phyloP scores from a whole-genome alignment of 2,329 filamentous ascomycete species.

The Calonectria montana region DNA sequence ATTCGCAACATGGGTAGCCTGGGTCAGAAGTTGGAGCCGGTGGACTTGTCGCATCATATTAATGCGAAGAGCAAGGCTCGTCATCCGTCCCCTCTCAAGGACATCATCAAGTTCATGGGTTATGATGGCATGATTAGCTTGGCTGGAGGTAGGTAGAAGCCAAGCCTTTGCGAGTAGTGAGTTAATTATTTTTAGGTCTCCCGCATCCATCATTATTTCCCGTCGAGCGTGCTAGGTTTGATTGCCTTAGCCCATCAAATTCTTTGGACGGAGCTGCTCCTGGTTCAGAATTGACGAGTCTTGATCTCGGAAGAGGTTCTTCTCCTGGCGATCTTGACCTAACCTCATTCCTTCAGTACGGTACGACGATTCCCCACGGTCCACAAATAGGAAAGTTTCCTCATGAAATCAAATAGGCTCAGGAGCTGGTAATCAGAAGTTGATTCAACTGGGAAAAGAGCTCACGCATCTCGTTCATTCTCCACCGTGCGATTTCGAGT shows the following conservation, averaged over 20 bases:
- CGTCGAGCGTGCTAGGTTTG: slow-evolving; percentile 28
- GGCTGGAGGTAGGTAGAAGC: slow-evolving; percentile 39
- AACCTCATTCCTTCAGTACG: slow-evolving; percentile 33
- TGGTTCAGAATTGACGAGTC: not conserved
- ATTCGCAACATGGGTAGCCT: slow-evolving; percentile 19
- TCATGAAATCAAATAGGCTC: slow-evolving; percentile 15
- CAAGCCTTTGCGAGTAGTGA: not conserved
- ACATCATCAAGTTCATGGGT: slow-evolving; percentile 48
- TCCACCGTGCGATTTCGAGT: slow-evolving; percentile 36
- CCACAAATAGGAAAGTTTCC: not conserved
- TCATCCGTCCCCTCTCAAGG: slow-evolving; percentile 47
- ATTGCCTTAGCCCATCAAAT: slow-evolving; percentile 18
- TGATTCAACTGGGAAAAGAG: slow-evolving; percentile 28
- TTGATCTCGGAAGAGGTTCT: slow-evolving; percentile 15
- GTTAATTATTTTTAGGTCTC: slow-evolving; percentile 31
- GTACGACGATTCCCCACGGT: not conserved
- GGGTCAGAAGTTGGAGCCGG: not conserved
- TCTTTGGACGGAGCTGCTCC: not conserved
- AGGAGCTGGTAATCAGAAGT: slow-evolving; percentile 31
- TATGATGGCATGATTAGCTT: slow-evolving; percentile 49
- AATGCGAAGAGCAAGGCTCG: slow-evolving; percentile 44
- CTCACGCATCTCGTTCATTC: slow-evolving; percentile 36
- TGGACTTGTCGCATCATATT: slow-evolving; percentile 47
- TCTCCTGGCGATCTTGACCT: slow-evolving; percentile 26
- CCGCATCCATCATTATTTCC: slow-evolving; percentile 46